These are phyloP conservation scores for Nissolia schottii DNA, from an alignment of 306 rosid species.

Conservation along the genomic window DNA sequence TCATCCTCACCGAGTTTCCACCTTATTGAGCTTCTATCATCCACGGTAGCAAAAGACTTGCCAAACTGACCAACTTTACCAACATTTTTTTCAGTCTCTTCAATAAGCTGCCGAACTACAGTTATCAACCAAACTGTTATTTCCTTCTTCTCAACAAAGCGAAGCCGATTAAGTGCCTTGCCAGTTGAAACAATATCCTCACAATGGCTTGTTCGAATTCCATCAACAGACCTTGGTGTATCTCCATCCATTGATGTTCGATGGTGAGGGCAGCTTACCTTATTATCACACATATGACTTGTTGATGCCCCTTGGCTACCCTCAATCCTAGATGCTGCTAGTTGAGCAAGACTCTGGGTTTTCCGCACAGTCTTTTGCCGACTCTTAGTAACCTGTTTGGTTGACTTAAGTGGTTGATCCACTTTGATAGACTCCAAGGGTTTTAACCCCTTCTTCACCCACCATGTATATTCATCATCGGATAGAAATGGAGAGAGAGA, in stretches of 20 bases:
- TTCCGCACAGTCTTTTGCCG: slow-evolving; percentile 71
- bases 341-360: slow-evolving; percentile 85
- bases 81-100: slow-evolving; percentile 62
- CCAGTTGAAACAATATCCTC: slow-evolving; percentile 66
- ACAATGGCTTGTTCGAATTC: slow-evolving; percentile 37
- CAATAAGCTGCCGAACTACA: slow-evolving; percentile 58
- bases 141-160: slow-evolving; percentile 67
- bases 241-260: slow-evolving; percentile 66
- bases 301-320: slow-evolving; percentile 99
- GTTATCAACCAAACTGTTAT: slow-evolving; percentile 67
- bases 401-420: slow-evolving; percentile 60
- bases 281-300: slow-evolving; percentile 85
- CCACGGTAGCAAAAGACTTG: slow-evolving; percentile 51
- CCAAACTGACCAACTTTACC: slow-evolving; percentile 77
- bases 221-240: slow-evolving; percentile 43
- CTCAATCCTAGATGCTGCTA: slow-evolving; percentile 81
- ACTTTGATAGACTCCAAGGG: slow-evolving; percentile 57
- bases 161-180: slow-evolving; percentile 57
- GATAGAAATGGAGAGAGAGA: slow-evolving; percentile 51
- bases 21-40: slow-evolving; percentile 51
- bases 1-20: slow-evolving; percentile 96
- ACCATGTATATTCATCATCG: slow-evolving; percentile 86
- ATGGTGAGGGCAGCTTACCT: slow-evolving; percentile 85
- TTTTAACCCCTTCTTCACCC: slow-evolving; percentile 79
- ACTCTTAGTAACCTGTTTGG: slow-evolving; percentile 70